Conservation (phyloP, 2,329 filamentous ascomycete species). For the Paecilomyces niveus region DNA sequence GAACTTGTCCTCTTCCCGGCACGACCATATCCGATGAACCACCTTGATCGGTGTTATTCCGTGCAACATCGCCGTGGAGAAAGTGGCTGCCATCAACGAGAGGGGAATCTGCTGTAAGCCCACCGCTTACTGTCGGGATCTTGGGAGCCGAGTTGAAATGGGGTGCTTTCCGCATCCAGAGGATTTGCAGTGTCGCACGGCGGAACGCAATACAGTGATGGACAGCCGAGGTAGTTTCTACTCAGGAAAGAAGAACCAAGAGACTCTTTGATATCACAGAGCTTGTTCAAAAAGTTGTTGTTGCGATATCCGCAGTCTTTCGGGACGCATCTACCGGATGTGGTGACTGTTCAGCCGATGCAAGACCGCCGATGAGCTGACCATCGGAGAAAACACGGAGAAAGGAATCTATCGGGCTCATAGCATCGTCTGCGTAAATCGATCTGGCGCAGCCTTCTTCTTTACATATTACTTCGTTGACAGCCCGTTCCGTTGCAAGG, state of each 20-base stretch:
- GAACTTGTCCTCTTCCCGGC: not conserved
- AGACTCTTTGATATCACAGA: not conserved
- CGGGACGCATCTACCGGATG: not conserved
- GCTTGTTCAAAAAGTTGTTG: not conserved
- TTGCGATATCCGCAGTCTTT: not conserved
- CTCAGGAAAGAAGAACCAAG: not conserved
- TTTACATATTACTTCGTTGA: not conserved
- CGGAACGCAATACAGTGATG: not conserved
- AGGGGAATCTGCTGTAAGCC: not conserved
- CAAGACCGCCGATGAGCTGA: not conserved
- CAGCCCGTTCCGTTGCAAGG: not conserved
- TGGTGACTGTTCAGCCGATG: not conserved
- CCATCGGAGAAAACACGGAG: not conserved
- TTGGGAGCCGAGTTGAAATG: not conserved
- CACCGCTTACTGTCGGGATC: not conserved
- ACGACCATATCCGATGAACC: not conserved
- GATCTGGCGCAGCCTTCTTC: conserved; percentile 2
- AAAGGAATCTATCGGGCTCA: not conserved
- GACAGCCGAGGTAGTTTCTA: not conserved
- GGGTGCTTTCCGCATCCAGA: not conserved
- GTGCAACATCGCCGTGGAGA: not conserved
- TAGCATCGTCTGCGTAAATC: not conserved
- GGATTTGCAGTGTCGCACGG: not conserved
- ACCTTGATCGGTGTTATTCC: not conserved
- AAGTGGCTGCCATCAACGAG: not conserved